These are phyloP conservation scores for Fusarium hainanense DNA, from an alignment of 2,329 filamentous ascomycete species.

Conservation along the genomic window DNA sequence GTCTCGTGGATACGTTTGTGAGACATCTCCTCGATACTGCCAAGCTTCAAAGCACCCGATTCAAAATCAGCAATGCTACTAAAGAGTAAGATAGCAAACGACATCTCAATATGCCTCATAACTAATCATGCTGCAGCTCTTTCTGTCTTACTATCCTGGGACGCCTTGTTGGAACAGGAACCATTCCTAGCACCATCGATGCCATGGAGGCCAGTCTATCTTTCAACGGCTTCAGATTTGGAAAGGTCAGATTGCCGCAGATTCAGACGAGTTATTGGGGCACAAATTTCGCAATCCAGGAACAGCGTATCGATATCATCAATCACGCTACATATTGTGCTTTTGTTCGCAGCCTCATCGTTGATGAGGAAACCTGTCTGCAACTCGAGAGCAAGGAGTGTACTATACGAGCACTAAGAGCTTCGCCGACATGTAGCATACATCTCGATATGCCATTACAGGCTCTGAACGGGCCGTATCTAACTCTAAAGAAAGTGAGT, in stretches of 20 bases:
- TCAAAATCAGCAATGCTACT: slow-evolving; percentile 48
- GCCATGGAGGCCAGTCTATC: slow-evolving; percentile 47
- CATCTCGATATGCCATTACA: slow-evolving; percentile 42
- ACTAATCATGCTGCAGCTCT: slow-evolving; percentile 39
- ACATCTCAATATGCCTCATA: background rate
- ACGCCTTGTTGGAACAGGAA: slow-evolving; percentile 47
- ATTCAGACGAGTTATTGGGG: slow-evolving; percentile 46
- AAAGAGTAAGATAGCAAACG: slow-evolving; percentile 43
- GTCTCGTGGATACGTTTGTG: slow-evolving; percentile 45
- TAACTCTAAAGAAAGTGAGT: slow-evolving; percentile 39
- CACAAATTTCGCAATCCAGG: slow-evolving; percentile 41
- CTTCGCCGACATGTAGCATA: slow-evolving; percentile 40
- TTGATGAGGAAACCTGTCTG: slow-evolving; percentile 44
- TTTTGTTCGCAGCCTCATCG: slow-evolving; percentile 49
- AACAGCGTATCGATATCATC: slow-evolving; percentile 46
- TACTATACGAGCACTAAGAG: slow-evolving; percentile 42
- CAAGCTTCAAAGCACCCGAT: slow-evolving; percentile 45
- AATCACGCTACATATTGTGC: slow-evolving; percentile 46
- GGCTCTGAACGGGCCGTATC: slow-evolving; percentile 44
- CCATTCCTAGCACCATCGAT: slow-evolving; percentile 47
- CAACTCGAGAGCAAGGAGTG: slow-evolving; percentile 47
- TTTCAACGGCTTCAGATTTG: slow-evolving; percentile 47
- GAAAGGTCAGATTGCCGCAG: slow-evolving; percentile 48
- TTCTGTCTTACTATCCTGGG: slow-evolving; percentile 47
- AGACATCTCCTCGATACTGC: slow-evolving; percentile 46